Percentiles rank a stretch among this genome's conserved stretches.
phyloP scores from a whole-genome alignment of 2,329 filamentous ascomycete genomes.

The Meredithiella fracta region DNA sequence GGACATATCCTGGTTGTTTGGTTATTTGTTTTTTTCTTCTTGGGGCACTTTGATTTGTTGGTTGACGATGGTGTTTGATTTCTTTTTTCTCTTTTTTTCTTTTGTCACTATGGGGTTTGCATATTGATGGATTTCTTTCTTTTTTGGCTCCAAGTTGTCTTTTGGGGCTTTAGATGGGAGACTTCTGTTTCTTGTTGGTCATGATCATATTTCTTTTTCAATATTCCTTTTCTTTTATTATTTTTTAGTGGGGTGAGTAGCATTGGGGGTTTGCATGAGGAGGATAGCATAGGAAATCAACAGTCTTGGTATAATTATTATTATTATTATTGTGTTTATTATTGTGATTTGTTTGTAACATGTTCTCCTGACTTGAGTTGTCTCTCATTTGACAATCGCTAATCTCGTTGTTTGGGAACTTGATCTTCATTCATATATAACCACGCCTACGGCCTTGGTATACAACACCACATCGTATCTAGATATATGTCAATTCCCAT shows the following conservation, averaged over 20 bases:
- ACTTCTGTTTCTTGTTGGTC: conserved; percentile 7
- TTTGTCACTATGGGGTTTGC: conserved; percentile 1
- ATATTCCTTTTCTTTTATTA: conserved; percentile 1
- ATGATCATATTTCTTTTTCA: not conserved
- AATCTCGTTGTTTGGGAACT: no score
- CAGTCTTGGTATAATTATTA: not conserved
- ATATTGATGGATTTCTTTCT: conserved; percentile 1
- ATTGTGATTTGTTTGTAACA: no score
- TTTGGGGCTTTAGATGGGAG: not conserved
- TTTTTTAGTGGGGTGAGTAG: not conserved
- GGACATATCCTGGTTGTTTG: conserved; percentile 5
- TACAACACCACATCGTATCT: no score
- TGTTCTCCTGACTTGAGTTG: no score
- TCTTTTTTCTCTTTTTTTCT: conserved; percentile 10
- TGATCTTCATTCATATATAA: no score
- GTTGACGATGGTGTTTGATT: not conserved
- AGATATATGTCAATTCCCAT: no score
- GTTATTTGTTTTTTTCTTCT: conserved; percentile 2
- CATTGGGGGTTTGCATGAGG: conserved; percentile 1
- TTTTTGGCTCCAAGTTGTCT: not conserved
- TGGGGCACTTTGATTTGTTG: not conserved
- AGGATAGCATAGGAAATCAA: not conserved
- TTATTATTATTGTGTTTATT: not conserved
- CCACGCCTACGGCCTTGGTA: no score
- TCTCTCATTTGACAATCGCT: no score